A percentile compares a stretch with the other conserved stretches of the same genome.
Conservation (phyloP, 768 basidiomycete genomes). For the Arthromyces matolae region DNA sequence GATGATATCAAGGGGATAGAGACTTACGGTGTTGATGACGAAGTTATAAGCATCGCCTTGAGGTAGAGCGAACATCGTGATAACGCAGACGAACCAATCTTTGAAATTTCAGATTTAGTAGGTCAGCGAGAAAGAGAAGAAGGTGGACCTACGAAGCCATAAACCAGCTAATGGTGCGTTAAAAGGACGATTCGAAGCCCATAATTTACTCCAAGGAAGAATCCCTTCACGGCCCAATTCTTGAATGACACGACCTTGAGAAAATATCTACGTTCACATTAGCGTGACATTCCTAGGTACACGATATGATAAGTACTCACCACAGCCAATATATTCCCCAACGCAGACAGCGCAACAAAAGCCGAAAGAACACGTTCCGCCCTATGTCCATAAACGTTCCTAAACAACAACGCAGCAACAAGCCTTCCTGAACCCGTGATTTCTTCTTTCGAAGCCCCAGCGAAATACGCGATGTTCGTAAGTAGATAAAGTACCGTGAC, state of each 20-base stretch:
- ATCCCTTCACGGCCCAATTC: conserved; percentile 56
- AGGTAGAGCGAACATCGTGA: conserved; percentile 35
- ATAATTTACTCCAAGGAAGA: conserved; percentile 51
- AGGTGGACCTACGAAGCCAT: conserved; percentile 39
- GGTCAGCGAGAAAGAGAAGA: neutral
- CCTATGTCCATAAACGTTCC: conserved; percentile 55
- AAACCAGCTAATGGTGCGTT: conserved; percentile 52
- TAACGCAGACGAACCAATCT: conserved; percentile 28
- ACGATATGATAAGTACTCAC: conserved; percentile 9
- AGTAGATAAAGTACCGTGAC: conserved; percentile 56
- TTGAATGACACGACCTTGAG: conserved; percentile 43
- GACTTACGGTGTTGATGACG: conserved; percentile 44
- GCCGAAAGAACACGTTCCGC: conserved; percentile 38
- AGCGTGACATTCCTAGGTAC: neutral
- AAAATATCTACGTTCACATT: conserved; percentile 11
- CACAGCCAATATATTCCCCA: conserved; percentile 53
- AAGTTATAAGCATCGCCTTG: conserved; percentile 63
- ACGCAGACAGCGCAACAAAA: conserved; percentile 34
- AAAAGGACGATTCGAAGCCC: conserved; percentile 55
- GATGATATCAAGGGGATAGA: neutral
- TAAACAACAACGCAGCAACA: conserved; percentile 65
- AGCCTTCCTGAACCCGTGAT: conserved; percentile 56
- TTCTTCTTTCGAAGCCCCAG: conserved; percentile 62
- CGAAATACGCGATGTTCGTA: conserved; percentile 65
- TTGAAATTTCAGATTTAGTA: neutral